Evolutionary conservation across 305 asterid species (phyloP), one percentile per base, ranked within the genome.

Genomic region (Fraxinus angustifolia): DNA sequence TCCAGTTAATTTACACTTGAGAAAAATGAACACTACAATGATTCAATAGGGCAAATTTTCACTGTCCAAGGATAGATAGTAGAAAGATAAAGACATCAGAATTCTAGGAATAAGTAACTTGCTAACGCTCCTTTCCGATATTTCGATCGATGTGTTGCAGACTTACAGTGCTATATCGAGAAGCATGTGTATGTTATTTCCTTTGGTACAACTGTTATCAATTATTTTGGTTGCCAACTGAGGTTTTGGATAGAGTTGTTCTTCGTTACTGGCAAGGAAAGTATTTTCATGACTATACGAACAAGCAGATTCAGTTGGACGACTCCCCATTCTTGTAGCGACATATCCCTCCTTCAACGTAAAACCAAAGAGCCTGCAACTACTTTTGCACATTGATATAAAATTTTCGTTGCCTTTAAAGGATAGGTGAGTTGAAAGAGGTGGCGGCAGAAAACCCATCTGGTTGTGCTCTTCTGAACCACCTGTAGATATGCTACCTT

Each of bases 391-490:
- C 72, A 62, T 62, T 62, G 72, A 23, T 10, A 23, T 4, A 62
- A 62, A 62, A 23, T 62, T 62, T 23, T 23, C 72, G 4, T 62
- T 62, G 34, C 72, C 72, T 8, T 3, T 6, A 1, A 23, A 62
- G 72, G 72, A 8, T 62, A 34, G 2, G 72, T 8, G n/a, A 62
- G 71, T 62, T 23, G 71, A 62, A 62, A 62, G 71, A 10, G 71
- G 71, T 0, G 12, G 33, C 72, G 34, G 34, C 0, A 88, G 72
- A 34, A 79, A 26, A 4, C 79, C 77, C 60, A 33, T 73, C 48
- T 74, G 84, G 77, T 58, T 81, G 1, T 85, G 86, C 50, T 79
- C 89, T 19, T 87, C 87, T 19, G 80, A 80, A 73, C 75, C 78
- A 77, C 80, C 87, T 1, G 73, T 65, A 78, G 89, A 81, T 75